phyloP scores from a whole-genome alignment of 805 yeast species.

The Kodamaea restingae region DNA sequence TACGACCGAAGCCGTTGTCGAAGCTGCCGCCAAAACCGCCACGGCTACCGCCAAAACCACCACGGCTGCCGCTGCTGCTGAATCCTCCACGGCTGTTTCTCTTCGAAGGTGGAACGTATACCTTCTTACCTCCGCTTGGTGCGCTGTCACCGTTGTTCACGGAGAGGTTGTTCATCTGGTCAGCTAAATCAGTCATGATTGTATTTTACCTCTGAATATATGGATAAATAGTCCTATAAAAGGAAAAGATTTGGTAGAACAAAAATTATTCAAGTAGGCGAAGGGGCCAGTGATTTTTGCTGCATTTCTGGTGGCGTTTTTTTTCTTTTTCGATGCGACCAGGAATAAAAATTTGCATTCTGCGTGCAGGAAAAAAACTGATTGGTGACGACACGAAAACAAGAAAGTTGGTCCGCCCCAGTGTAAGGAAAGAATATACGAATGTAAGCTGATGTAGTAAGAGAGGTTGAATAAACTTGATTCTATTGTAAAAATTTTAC shows the following conservation, averaged over 20 bases:
- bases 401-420: not conserved
- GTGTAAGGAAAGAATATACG: too few relatives aligned
- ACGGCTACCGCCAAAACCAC: constrained; percentile 15
- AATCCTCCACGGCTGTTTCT: constrained; percentile 31
- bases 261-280: constrained; percentile 7
- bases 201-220: constrained; percentile 8
- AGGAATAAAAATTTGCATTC: constrained; percentile 4
- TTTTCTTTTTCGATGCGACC: constrained; percentile 6
- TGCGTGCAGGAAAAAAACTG: not conserved
- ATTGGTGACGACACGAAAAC: not conserved
- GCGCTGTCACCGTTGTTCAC: constrained; percentile 27
- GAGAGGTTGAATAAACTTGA: too few relatives aligned
- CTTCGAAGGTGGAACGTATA: constrained; percentile 31
- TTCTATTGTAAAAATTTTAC: too few relatives aligned
- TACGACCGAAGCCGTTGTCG: constrained; percentile 29
- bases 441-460: too few relatives aligned
- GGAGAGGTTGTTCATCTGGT: constrained; percentile 54
- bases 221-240: constrained; percentile 4
- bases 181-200: constrained; percentile 54
- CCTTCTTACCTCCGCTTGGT: constrained; percentile 20
- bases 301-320: constrained; percentile 5
- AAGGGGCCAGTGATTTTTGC: constrained; percentile 5
- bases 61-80: constrained; percentile 20
- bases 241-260: not conserved
- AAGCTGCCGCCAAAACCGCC: constrained; percentile 25